phyloP scores from a whole-genome alignment of 2,329 filamentous ascomycete genomes.

The Monilinia aucupariae region DNA sequence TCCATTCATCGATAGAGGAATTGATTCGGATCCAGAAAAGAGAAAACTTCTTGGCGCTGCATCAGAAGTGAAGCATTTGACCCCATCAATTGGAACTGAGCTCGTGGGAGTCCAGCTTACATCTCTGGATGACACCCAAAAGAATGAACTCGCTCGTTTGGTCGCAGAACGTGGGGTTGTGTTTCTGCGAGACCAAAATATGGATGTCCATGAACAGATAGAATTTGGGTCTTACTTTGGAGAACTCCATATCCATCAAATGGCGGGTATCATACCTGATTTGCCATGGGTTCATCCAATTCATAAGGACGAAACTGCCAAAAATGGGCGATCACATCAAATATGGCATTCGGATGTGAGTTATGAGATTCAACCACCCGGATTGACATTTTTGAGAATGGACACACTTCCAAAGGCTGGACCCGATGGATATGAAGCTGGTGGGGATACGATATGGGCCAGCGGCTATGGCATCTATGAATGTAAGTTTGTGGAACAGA shows the following conservation, averaged over 20 bases:
- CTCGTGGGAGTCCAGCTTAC: conserved; percentile 64
- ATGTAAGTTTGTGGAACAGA: conserved; percentile 40
- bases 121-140: conserved; percentile 59
- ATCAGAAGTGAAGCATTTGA: conserved; percentile 38
- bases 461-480: conserved; percentile 42
- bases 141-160: conserved; percentile 67
- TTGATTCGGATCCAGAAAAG: conserved; percentile 37
- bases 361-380: conserved; percentile 46
- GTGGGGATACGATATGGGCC: conserved; percentile 61
- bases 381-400: conserved; percentile 45
- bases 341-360: conserved; percentile 38
- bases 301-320: conserved; percentile 16
- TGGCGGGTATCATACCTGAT: conserved; percentile 16
- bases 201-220: conserved; percentile 41
- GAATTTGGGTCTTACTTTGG: conserved; percentile 45
- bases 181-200: conserved; percentile 44
- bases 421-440: conserved; percentile 36
- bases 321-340: conserved; percentile 20
- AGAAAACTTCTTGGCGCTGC: conserved; percentile 35
- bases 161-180: conserved; percentile 56
- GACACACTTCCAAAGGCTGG: conserved; percentile 55
- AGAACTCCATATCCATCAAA: conserved; percentile 18
- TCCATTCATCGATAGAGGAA: conserved; percentile 12
- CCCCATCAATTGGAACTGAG: conserved; percentile 66
- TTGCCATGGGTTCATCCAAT: conserved; percentile 17